Evolutionary conservation across 192 early-diverging fungal species (phyloP).

Genomic region (Coemansia aciculifera): DNA sequence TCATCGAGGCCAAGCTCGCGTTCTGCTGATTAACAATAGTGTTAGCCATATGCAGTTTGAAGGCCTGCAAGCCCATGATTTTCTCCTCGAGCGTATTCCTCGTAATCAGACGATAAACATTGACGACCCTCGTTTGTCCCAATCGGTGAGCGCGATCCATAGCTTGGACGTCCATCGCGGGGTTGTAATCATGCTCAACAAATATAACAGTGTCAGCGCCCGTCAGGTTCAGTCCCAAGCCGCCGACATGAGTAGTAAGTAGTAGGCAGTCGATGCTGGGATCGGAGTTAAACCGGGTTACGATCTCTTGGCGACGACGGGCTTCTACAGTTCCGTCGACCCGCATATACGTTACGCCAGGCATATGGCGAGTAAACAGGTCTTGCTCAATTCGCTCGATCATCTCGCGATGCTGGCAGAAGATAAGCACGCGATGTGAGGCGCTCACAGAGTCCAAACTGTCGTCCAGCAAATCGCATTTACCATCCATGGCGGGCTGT

Average conservation of each 20-base stretch:
- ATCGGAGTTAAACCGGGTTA: slow-evolving; percentile 93
- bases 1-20: slow-evolving; percentile 89
- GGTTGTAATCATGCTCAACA: slow-evolving; percentile 99
- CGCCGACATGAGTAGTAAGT: slow-evolving; percentile 96
- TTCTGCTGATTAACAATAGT: slow-evolving; percentile 97
- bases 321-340: slow-evolving; percentile 91
- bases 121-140: slow-evolving; percentile 96
- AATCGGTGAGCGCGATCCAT: slow-evolving; percentile 99
- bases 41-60: slow-evolving; percentile 97
- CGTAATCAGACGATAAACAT: slow-evolving; percentile 97
- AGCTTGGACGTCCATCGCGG: slow-evolving; percentile 98
- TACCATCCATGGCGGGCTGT: slow-evolving; percentile 11
- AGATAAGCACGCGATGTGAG: slow-evolving; percentile 93
- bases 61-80: slow-evolving; percentile 98
- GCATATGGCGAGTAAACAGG: slow-evolving; percentile 79
- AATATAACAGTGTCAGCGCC: slow-evolving; percentile 99
- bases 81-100: slow-evolving; percentile 98
- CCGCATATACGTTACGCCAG: slow-evolving; percentile 87
- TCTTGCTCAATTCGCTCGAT: slow-evolving; percentile 96
- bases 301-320: slow-evolving; percentile 81
- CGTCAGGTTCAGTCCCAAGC: slow-evolving; percentile 94
- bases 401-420: slow-evolving; percentile 94
- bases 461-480: slow-evolving; percentile 6
- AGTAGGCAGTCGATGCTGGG: slow-evolving; percentile 93
- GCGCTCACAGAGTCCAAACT: slow-evolving; percentile 58